Percentiles rank a stretch among this genome's conserved stretches.
Evolutionary conservation across 208 protist genomes (phyloP).

Genomic region (Angomonas desouzai): DNA sequence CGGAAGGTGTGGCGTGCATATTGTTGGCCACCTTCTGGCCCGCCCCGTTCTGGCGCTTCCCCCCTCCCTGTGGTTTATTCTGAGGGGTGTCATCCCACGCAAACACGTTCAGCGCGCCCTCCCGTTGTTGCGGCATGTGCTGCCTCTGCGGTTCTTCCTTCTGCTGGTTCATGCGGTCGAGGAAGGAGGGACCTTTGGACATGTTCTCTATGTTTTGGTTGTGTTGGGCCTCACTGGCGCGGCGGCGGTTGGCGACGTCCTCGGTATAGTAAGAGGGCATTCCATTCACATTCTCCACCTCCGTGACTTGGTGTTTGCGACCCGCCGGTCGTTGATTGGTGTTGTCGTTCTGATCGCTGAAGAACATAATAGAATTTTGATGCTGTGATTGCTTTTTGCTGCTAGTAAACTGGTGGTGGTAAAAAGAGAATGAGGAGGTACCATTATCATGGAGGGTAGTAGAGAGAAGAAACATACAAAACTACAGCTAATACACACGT

Average conservation of each 20-base stretch:
- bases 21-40: neutral
- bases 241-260: slow-evolving; percentile 3
- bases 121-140: slow-evolving; percentile 12
- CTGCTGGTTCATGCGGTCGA: slow-evolving; percentile 46
- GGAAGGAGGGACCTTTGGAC: slow-evolving; percentile 34
- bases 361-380: slow-evolving; percentile 18
- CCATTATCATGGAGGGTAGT: too few species aligned
- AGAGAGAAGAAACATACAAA: neutral
- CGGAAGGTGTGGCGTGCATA: neutral
- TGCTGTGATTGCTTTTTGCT: slow-evolving; percentile 5
- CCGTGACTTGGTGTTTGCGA: slow-evolving; percentile 50
- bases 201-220: slow-evolving; percentile 32
- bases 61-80: neutral
- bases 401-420: too few species aligned
- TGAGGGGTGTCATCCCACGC: slow-evolving; percentile 7
- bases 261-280: slow-evolving; percentile 19
- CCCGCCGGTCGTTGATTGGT: slow-evolving; percentile 33
- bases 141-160: slow-evolving; percentile 9
- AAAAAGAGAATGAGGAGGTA: too few species aligned
- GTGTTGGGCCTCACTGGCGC: slow-evolving; percentile 15
- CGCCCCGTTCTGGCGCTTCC: neutral
- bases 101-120: slow-evolving; percentile 6
- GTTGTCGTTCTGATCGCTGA: slow-evolving; percentile 49
- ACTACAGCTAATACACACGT: neutral
- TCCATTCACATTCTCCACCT: slow-evolving; percentile 39